Base-by-base conservation (phyloP, 2,329 filamentous ascomycete species). In the Claviceps citrina region DNA sequence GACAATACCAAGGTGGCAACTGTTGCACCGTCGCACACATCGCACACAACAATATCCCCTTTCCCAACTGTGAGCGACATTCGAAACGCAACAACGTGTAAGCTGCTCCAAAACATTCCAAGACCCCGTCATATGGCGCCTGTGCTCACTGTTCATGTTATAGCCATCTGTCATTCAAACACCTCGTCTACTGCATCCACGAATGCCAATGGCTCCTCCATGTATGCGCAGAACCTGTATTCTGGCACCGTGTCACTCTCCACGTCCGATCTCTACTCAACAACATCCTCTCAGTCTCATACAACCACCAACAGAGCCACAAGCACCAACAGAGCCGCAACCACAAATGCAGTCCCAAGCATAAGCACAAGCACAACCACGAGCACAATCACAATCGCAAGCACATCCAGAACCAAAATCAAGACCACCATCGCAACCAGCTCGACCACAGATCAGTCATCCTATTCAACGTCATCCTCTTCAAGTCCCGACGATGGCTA, bases 61-160 rank as follows among this genome's bases (percentile, higher is more conserved):
- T 41, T 40, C 12, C 39, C 38, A 13, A 43, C 32, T 10, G n/a
- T 46, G n/a, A 36, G 24, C 7, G 47, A 45, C 6, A 24, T 37
- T 20, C 47, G 43, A 26, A 54, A 55, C 31, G 44, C 44, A 40
- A 54, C 53, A 39, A 48, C 41, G 38, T 36, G 52, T 54, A 47
- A 34, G 49, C 20, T 31, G 15, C 20, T 1, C 24, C 22, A 24
- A 15, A 26, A 18, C 27, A 12, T 4, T n/a, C 7, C 10, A 13
- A 9, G 3, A 20, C 3, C 30, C 18, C 9, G 12, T 20, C 22
- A 27, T 5, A n/a, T 20, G 22, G 18, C 16, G 18, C 20, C 22
- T 10, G 16, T 16, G 28, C 32, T 32, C 19, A 36, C 25, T 26
- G 19, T 15, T 20, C 16, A 13, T 24, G 13, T 3, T 25, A 3